These are phyloP conservation scores for Phlebiopsis gigantea DNA, from an alignment of 768 basidiomycete species.

Conservation along the genomic window DNA sequence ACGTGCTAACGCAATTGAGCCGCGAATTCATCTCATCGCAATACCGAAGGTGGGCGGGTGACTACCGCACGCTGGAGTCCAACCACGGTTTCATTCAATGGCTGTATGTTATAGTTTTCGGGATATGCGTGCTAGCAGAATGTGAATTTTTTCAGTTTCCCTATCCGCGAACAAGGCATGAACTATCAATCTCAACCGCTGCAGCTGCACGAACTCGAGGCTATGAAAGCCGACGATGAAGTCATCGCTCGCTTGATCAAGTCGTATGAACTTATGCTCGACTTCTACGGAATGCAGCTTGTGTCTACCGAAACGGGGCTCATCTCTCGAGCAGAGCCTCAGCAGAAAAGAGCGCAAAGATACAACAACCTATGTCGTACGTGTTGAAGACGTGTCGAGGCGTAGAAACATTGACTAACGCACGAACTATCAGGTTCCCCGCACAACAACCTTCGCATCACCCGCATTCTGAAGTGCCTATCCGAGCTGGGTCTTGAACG, in stretches of 20 bases:
- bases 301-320: slow-evolving; percentile 53
- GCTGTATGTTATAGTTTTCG: slow-evolving; percentile 44
- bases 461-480: slow-evolving; percentile 71
- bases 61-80: slow-evolving; percentile 57
- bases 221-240: slow-evolving; percentile 45
- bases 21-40: background rate
- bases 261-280: slow-evolving; percentile 72
- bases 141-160: slow-evolving; percentile 43
- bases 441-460: slow-evolving; percentile 76
- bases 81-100: slow-evolving; percentile 78
- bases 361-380: slow-evolving; percentile 65
- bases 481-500: slow-evolving; percentile 66
- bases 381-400: slow-evolving; percentile 26
- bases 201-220: slow-evolving; percentile 54
- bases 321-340: slow-evolving; percentile 42
- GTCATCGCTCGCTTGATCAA: slow-evolving; percentile 46
- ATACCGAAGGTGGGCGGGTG: slow-evolving; percentile 51
- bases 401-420: no score
- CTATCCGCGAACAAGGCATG: slow-evolving; percentile 70
- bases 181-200: slow-evolving; percentile 65
- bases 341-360: slow-evolving; percentile 44
- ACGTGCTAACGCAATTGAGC: slow-evolving; percentile 10
- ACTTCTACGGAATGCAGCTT: slow-evolving; percentile 76
- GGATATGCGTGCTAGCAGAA: background rate
- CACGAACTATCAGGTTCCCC: slow-evolving; percentile 38